Base-by-base conservation (phyloP, 805 yeast genomes). In the Kuraishia ogatae region DNA sequence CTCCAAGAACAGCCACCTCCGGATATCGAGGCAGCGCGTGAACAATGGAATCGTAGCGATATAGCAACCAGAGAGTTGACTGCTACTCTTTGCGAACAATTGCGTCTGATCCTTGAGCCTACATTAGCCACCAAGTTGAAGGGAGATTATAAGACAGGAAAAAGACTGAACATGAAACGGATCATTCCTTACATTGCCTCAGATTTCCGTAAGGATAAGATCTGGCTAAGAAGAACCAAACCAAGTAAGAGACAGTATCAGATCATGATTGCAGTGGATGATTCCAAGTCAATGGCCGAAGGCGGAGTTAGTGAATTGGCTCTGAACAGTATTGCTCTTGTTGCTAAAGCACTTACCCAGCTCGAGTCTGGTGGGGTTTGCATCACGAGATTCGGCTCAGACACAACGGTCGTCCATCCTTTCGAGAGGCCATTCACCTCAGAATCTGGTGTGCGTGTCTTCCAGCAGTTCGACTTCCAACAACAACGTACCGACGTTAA, bases 111-210 rank as follows among this genome's bases (percentile, higher is more conserved):
- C 65, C 74, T 94, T 60, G 98, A 92, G 67, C 99, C 99, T 3
- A 94, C 99, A 0, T 74, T 89, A 57, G 96, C 97, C n/a, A 93
- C 98, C 2, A 94, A 94, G 68, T 75, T 94, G 56, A 83, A 81
- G 59, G 99, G 99, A 66, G 99, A 94, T 68, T 94, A 90, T 72
- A 91, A 92, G 71, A 92, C 97, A 1, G 99, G 99, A 69, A 94
- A 94, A 69, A 79, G 99, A 61, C 80, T 94, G 64, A 94, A 94
- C 71, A 92, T 94, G 98, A 94, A 93, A 76, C 80, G 97, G 61
- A 94, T 94, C 64, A 94, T 94, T 64, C 96, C 98, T 6, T 94
- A 93, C 70, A 94, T 94, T 75, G 99, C 99, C 0, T 89, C 97
- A 46, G 96, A 91, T 64, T 94, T 90, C 81, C 84, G 96, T 65